Evolutionary conservation across 148 eudicot species (phyloP), one percentile per base, ranked within the genome.

Genomic region (Rheum nobile): DNA sequence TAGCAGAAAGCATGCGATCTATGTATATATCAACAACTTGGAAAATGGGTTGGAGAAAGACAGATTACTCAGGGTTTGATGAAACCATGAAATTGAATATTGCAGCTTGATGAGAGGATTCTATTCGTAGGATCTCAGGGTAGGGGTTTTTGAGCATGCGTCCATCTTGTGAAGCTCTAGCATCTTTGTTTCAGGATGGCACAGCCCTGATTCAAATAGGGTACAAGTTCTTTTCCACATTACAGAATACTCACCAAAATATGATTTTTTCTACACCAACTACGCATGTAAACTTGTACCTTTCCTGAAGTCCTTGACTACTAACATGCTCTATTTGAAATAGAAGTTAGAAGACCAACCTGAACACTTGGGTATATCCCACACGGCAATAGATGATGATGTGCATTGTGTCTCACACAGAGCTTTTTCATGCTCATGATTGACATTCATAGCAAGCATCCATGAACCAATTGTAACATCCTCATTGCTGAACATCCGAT

Each of bases 391-490:
- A 43, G 89, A 89, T 32, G 90, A 57, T 70, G 90, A 39, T 29
- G 90, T 85, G 78, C 98, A 94, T 78, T 91, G 86, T 72, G 89
- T 38, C 50, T 81, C 78, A 76, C 98, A 94, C n/a, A 94, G 86
- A 17, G 68, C 79, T 31, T 75, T 80, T 77, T 84, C 87, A 82
- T 91, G 82, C 85, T 94, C 97, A 17, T 89, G 97, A 71, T 89
- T 84, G 72, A 94, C 98, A 87, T 94, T 94, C 98, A 94, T 94
- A 22, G 98, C 98, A 72, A 94, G 95, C 97, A 94, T 94, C 98
- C 98, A 91, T 14, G 98, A 86, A 37, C 98, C 97, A 46, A 94
- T 91, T 5, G 96, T 94, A 37, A 91, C 96, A 86, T 94, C 98
- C 81, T 91, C 98, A 81, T 94, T 94, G 84, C 96, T 94, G 72